Percentiles rank a stretch among this genome's conserved stretches.
Evolutionary conservation across 495 filamentous ascomycete species (phyloP).

Genomic region (Penicillium cosmopolitanum): DNA sequence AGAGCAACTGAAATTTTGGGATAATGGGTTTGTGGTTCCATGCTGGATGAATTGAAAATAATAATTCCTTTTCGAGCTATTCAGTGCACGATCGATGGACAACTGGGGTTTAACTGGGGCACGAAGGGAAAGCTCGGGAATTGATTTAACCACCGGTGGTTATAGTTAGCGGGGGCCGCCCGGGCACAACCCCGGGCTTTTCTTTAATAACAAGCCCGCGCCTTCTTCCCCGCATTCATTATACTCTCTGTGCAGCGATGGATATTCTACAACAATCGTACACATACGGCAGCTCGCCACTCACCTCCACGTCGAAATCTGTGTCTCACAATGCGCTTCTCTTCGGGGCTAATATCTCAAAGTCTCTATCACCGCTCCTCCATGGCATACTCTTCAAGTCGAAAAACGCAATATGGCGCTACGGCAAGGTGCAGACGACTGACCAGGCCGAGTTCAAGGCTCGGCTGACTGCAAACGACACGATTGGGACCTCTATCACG

Average conservation of each 20-base stretch:
- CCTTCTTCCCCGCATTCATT: not conserved
- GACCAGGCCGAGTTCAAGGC: slow-evolving; percentile 15
- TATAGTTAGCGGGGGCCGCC: not conserved
- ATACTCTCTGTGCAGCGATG: not conserved
- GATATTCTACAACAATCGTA: slow-evolving; percentile 15
- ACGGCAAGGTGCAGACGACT: slow-evolving; percentile 52
- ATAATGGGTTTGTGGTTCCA: not conserved
- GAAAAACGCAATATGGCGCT: slow-evolving; percentile 52
- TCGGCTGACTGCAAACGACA: not conserved
- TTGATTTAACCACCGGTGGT: not conserved
- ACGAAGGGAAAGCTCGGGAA: not conserved
- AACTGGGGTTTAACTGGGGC: not conserved
- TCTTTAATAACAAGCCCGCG: not conserved
- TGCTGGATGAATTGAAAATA: not conserved
- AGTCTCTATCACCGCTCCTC: slow-evolving; percentile 62
- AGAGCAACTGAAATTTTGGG: not conserved
- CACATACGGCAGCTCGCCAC: slow-evolving; percentile 12
- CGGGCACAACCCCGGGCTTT: not conserved
- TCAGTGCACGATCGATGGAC: not conserved
- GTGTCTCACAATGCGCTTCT: slow-evolving; percentile 13
- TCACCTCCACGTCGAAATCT: not conserved
- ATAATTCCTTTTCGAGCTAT: not conserved
- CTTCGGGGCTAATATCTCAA: slow-evolving; percentile 47
- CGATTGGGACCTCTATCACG: slow-evolving; percentile 59
- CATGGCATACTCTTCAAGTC: slow-evolving; percentile 58